Percentiles rank a stretch among this genome's conserved stretches.
phyloP scores from a whole-genome alignment of 805 yeast genomes.

The Torulaspora microellipsoides region DNA sequence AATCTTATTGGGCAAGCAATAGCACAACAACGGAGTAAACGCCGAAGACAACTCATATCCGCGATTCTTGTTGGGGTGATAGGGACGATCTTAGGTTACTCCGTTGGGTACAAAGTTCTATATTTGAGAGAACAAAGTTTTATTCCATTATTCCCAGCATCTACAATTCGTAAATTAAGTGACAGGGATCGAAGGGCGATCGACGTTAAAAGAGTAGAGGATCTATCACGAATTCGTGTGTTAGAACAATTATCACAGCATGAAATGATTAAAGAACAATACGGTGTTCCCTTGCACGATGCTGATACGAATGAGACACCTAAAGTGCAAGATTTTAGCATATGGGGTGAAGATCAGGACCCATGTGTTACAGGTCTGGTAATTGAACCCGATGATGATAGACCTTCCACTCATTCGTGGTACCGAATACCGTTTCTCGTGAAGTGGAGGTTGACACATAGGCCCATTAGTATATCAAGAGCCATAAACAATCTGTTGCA shows the following conservation, averaged over 20 bases:
- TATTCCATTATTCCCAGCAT: conserved; percentile 26
- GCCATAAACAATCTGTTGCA: conserved; percentile 15
- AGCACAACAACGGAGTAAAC: conserved; percentile 16
- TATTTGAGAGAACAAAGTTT: conserved; percentile 25
- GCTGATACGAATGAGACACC: conserved; percentile 19
- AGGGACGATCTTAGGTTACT: conserved; percentile 26
- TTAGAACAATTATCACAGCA: conserved; percentile 26
- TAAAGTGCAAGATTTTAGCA: conserved; percentile 18
- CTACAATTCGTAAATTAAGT: conserved; percentile 23
- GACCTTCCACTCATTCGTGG: conserved; percentile 21
- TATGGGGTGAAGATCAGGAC: conserved; percentile 33
- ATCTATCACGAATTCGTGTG: conserved; percentile 20
- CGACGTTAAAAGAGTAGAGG: conserved; percentile 19
- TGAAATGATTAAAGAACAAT: conserved; percentile 31
- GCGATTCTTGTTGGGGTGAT: conserved; percentile 16
- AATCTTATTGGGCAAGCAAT: conserved; percentile 21
- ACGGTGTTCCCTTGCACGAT: conserved; percentile 29
- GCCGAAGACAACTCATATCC: conserved; percentile 15
- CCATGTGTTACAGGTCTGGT: conserved; percentile 29
- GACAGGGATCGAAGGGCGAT: conserved; percentile 20
- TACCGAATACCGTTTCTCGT: conserved; percentile 23
- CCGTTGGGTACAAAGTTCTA: conserved; percentile 27
- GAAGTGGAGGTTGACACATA: conserved; percentile 26
- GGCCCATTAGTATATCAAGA: conserved; percentile 20
- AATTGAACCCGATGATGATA: conserved; percentile 17